A percentile compares a stretch with the other conserved stretches of the same genome.
These are phyloP conservation scores for Botrytis byssoidea DNA, from an alignment of 2,329 filamentous ascomycete genomes.

Conservation along the genomic window DNA sequence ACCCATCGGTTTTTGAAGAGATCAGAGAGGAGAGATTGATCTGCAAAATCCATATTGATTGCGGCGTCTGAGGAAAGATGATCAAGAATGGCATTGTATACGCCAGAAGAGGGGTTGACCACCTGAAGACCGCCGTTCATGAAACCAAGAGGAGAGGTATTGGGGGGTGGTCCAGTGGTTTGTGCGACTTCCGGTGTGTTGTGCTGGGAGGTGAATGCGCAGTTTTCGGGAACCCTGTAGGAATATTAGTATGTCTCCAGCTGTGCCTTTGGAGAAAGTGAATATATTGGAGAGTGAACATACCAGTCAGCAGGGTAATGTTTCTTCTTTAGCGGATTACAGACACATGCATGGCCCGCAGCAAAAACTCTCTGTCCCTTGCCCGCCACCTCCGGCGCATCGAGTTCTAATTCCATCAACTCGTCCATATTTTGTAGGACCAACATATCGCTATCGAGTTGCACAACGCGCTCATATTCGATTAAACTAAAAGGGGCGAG, in stretches of 20 bases:
- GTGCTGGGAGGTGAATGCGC: slow-evolving; percentile 58
- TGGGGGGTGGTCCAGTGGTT: slow-evolving; percentile 46
- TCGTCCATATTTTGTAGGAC: slow-evolving; percentile 85
- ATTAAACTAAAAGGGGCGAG: slow-evolving; percentile 73
- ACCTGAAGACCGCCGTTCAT: slow-evolving; percentile 59
- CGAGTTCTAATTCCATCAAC: slow-evolving; percentile 78
- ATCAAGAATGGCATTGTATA: slow-evolving; percentile 52
- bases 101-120: slow-evolving; percentile 49
- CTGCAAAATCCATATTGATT: slow-evolving; percentile 55
- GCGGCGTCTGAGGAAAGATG: slow-evolving; percentile 48
- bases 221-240: slow-evolving; percentile 50
- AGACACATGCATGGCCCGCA: slow-evolving; percentile 80
- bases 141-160: slow-evolving; percentile 49
- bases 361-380: slow-evolving; percentile 68
- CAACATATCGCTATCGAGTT: slow-evolving; percentile 88
- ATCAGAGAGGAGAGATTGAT: slow-evolving; percentile 57
- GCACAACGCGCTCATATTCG: slow-evolving; percentile 76
- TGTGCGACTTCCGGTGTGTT: slow-evolving; percentile 48
- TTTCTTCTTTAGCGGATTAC: slow-evolving; percentile 74
- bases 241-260: neutral
- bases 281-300: slow-evolving; percentile 23
- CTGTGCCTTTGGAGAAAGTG: neutral
- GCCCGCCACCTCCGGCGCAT: slow-evolving; percentile 52
- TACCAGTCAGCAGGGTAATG: slow-evolving; percentile 78
- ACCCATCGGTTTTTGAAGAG: slow-evolving; percentile 57